phyloP scores from a whole-genome alignment of 1,284 basidiomycete genomes.

The Pholiota adiposa region DNA sequence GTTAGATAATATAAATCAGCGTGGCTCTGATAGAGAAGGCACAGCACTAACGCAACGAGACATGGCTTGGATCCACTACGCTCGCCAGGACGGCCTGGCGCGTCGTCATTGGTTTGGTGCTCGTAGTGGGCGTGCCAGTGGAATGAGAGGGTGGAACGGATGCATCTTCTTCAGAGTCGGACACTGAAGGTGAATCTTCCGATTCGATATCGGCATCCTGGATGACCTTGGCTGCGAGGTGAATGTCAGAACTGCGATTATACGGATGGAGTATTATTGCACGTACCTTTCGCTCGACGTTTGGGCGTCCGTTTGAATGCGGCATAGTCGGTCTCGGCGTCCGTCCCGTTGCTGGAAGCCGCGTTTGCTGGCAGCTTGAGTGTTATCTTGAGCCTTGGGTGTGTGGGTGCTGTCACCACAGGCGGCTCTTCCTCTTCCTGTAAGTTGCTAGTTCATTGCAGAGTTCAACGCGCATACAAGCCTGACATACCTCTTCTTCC shows the following conservation, averaged over 20 bases:
- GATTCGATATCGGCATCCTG: constrained; percentile 57
- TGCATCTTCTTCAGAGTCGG: constrained; percentile 38
- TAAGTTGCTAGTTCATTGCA: neutral
- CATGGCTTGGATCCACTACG: constrained; percentile 66
- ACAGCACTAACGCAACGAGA: constrained; percentile 57
- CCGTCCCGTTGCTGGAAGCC: constrained; percentile 44
- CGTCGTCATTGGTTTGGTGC: constrained; percentile 61
- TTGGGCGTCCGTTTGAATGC: constrained; percentile 31
- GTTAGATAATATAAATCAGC: constrained; percentile 1
- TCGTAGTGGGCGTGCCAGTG: constrained; percentile 31
- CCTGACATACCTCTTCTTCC: constrained; percentile 23
- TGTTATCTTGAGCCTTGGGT: constrained; percentile 63
- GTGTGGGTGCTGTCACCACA: constrained; percentile 35
- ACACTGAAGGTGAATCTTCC: constrained; percentile 43
- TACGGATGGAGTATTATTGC: neutral
- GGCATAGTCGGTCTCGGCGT: constrained; percentile 29
- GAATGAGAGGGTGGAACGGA: constrained; percentile 39
- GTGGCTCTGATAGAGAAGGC: neutral
- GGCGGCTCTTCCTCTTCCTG: constrained; percentile 31
- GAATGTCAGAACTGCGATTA: neutral
- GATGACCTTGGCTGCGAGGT: constrained; percentile 25
- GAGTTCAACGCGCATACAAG: neutral
- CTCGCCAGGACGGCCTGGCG: constrained; percentile 75
- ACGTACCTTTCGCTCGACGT: constrained; percentile 26
- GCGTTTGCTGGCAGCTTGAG: constrained; percentile 57